Evolutionary conservation across 768 basidiomycete species (phyloP), one percentile per base, ranked within the genome.

Genomic region (Tulasnella sp.): DNA sequence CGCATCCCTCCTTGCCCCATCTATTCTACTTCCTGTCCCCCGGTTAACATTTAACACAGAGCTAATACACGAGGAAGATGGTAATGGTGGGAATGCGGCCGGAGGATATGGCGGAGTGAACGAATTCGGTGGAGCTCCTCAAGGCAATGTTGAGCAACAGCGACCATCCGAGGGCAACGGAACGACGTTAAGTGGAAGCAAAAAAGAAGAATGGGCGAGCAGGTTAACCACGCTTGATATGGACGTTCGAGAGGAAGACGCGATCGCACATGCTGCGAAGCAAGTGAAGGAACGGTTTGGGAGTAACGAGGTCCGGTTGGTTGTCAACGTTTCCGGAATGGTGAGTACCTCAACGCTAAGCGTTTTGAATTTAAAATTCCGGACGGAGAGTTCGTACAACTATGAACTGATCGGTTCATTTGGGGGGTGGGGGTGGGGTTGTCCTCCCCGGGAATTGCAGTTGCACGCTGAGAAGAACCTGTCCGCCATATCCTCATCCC

Each of bases 401-500:
- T 4, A 39, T 11, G 38, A 31, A 25, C 25, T 71, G 7, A 70
- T 45, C 36, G 45, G 1, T 71, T 39, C 5, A 1, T 71, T 38
- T n/a, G n/a, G n/a, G n/a, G n/a, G n/a, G n/a, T n/a, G n/a, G n/a
- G n/a, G n/a, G n/a, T n/a, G 29, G 25, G 37, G 17, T 36, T 31
- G 39, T 19, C 14, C 31, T 29, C 31, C 58, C 31, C 31, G 58
- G 58, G 29, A 34, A 34, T 34, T 22, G 11, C 75, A 85, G 85
- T 81, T 85, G 7, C 83, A 83, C 68, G 82, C 84, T 2, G 85
- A 85, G 78, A 85, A 85, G 78, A 83, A 83, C 3, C 78, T 85
- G 19, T 74, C 79, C 6, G 79, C 82, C 29, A 80, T 85, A 71
- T 76, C 81, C 67, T 67, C 74, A 2, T 67, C 79, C 0, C 72